These are phyloP conservation scores for Coleophoma crateriformis DNA, from an alignment of 2,329 filamentous ascomycete species.

Conservation along the genomic window DNA sequence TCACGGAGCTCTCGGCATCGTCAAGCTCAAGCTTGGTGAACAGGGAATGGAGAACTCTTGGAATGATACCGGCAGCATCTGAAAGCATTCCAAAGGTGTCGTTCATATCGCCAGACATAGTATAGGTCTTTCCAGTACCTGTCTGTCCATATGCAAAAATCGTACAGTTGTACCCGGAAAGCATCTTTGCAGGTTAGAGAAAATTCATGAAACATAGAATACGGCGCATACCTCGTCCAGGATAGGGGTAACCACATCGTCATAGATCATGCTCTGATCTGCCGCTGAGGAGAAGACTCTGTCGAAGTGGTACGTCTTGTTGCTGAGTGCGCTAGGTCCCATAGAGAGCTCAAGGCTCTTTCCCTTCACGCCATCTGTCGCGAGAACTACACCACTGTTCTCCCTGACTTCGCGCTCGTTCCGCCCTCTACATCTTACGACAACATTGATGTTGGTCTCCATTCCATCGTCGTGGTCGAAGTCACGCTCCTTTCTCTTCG, in stretches of 20 bases:
- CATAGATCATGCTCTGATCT: conserved; percentile 89
- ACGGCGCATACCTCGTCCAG: conserved; percentile 69
- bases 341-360: conserved; percentile 81
- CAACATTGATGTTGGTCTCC: conserved; percentile 96
- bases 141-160: conserved; percentile 99
- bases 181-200: conserved; percentile 54
- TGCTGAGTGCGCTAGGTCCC: conserved; percentile 86
- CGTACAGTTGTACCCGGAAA: conserved; percentile 93
- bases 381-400: conserved; percentile 89
- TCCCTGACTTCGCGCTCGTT: conserved; percentile 90
- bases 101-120: conserved; percentile 97
- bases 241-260: conserved; percentile 91
- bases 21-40: conserved; percentile 80
- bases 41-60: conserved; percentile 78
- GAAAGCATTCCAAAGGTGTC: conserved; percentile 81
- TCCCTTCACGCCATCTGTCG: conserved; percentile 82
- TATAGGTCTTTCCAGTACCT: conserved; percentile 97
- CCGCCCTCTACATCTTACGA: conserved; percentile 88
- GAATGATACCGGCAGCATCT: conserved; percentile 91
- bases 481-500: conserved; percentile 83
- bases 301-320: conserved; percentile 96
- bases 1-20: conserved; percentile 80
- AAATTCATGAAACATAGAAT: not conserved
- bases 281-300: conserved; percentile 94
- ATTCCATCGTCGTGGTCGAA: conserved; percentile 67